phyloP scores from a whole-genome alignment of 2,329 filamentous ascomycete species.

The Zasmidium cellare region DNA sequence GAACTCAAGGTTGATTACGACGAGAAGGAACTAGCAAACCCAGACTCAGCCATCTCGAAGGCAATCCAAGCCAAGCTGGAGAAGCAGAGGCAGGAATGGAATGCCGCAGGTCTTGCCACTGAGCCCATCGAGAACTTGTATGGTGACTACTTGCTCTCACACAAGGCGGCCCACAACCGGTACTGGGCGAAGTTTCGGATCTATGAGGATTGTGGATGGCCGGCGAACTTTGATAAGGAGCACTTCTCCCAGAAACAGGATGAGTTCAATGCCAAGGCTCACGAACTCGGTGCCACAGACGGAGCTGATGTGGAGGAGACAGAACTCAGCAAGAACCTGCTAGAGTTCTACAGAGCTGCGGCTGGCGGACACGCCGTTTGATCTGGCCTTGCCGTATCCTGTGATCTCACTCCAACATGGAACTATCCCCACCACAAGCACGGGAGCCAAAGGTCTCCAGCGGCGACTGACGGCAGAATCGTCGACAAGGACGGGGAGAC shows the following conservation, averaged over 20 bases:
- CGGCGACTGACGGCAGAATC: too few relatives aligned
- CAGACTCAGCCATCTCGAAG: not conserved
- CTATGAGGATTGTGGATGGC: conserved; percentile 1
- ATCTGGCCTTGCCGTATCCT: not conserved
- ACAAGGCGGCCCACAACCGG: not conserved
- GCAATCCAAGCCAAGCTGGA: not conserved
- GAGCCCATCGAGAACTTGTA: not conserved
- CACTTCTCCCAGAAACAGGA: not conserved
- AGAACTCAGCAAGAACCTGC: not conserved
- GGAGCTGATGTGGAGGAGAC: not conserved
- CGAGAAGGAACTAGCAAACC: not conserved
- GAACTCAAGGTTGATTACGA: not conserved
- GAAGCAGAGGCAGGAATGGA: not conserved
- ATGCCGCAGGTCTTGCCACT: not conserved
- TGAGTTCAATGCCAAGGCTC: not conserved
- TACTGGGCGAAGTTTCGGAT: not conserved
- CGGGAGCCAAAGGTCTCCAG: too few relatives aligned
- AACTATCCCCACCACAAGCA: too few relatives aligned
- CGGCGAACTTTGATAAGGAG: not conserved
- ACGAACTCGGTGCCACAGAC: not conserved
- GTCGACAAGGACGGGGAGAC: not conserved
- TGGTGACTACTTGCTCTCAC: not conserved
- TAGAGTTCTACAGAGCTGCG: not conserved
- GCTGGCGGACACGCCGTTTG: not conserved
- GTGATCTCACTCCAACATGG: too few relatives aligned